A percentile compares a stretch with the other conserved stretches of the same genome.
phyloP scores from a whole-genome alignment of 1,284 basidiomycete genomes.

The Moesziomyces aphidis region DNA sequence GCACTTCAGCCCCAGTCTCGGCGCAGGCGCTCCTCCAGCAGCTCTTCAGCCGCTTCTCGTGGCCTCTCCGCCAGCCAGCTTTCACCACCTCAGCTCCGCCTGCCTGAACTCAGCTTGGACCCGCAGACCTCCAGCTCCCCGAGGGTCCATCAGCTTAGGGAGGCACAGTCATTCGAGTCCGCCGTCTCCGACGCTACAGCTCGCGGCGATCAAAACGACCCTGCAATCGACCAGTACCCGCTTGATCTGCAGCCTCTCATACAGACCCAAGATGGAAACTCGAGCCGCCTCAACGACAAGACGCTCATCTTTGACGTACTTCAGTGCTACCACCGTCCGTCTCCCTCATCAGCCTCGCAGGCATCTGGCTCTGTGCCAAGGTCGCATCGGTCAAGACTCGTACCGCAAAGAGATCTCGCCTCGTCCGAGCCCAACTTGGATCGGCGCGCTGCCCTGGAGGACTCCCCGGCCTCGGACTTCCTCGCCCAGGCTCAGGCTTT shows the following conservation, averaged over 20 bases:
- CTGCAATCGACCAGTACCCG: conserved; percentile 16
- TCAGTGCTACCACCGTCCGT: conserved; percentile 40
- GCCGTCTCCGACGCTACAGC: conserved; percentile 40
- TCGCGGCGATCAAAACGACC: conserved; percentile 16
- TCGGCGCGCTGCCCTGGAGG: neutral
- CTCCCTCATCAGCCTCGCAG: neutral
- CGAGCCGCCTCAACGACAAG: neutral
- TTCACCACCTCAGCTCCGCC: conserved; percentile 18
- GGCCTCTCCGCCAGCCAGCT: neutral
- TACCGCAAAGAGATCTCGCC: neutral
- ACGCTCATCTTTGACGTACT: conserved; percentile 54
- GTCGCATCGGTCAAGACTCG: neutral
- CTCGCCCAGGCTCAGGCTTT: conserved; percentile 35
- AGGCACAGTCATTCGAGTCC: conserved; percentile 48
- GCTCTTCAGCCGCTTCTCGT: conserved; percentile 13
- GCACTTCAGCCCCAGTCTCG: conserved; percentile 1
- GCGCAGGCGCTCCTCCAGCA: conserved; percentile 23
- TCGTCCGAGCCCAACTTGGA: neutral
- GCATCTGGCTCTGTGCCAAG: neutral
- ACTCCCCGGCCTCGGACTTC: conserved; percentile 12
- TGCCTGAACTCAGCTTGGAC: conserved; percentile 38
- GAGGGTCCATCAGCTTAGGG: conserved; percentile 38
- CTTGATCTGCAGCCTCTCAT: conserved; percentile 29
- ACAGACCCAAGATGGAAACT: neutral
- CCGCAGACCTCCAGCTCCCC: conserved; percentile 21